Conservation (phyloP, 2,329 filamentous ascomycete genomes). For the Colletotrichum spinosum region DNA sequence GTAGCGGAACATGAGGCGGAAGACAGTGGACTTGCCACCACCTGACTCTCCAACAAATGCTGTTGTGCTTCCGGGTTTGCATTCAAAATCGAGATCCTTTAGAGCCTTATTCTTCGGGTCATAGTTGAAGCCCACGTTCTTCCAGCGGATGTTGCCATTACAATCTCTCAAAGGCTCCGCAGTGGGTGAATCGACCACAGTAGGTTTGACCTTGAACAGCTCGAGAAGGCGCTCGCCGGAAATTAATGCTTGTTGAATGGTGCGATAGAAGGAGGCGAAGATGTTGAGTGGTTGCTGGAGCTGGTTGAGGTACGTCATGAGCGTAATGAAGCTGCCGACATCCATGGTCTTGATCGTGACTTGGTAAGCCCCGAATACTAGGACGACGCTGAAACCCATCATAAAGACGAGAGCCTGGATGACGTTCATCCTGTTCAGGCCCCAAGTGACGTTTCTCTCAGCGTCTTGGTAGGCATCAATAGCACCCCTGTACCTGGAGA, state of each 20-base stretch:
- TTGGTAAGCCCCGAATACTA: constrained; percentile 82
- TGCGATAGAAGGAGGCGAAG: constrained; percentile 95
- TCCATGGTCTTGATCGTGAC: constrained; percentile 74
- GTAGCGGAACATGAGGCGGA: constrained; percentile 95
- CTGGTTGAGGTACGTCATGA: constrained; percentile 83
- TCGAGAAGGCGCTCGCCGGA: constrained; percentile 95
- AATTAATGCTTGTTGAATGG: constrained; percentile 96
- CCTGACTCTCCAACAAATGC: constrained; percentile 97
- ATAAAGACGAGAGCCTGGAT: constrained; percentile 85
- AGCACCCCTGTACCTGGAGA: constrained; percentile 76
- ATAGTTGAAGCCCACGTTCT: constrained; percentile 91
- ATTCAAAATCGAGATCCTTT: constrained; percentile 86
- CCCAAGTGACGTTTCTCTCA: constrained; percentile 81
- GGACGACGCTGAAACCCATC: constrained; percentile 76
- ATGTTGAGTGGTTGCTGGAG: constrained; percentile 86
- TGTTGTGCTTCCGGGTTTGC: constrained; percentile 89
- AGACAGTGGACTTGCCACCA: constrained; percentile 96
- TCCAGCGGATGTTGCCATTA: constrained; percentile 85
- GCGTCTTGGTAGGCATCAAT: constrained; percentile 79
- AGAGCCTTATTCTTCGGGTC: constrained; percentile 88
- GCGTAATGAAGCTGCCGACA: constrained; percentile 78
- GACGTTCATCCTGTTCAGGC: constrained; percentile 84
- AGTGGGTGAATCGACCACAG: constrained; percentile 81
- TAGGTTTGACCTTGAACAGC: constrained; percentile 95
- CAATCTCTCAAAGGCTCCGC: constrained; percentile 75